These are phyloP conservation scores for Bifiguratus adelaidae DNA, from an alignment of 192 early-diverging fungal genomes.

Conservation along the genomic window DNA sequence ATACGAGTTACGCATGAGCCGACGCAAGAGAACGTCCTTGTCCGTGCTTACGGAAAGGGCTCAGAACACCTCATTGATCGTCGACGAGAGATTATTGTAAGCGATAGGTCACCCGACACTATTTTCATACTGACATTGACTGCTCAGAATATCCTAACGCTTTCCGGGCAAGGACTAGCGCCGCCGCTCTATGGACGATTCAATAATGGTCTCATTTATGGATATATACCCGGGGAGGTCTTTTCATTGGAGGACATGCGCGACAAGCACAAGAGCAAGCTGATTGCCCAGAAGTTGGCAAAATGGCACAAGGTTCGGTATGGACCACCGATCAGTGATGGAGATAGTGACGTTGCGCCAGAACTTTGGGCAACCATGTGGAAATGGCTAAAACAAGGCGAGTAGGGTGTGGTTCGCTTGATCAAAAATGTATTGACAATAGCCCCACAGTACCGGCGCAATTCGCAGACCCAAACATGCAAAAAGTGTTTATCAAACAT, in stretches of 20 bases:
- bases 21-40: slow-evolving; percentile 51
- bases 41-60: slow-evolving; percentile 83
- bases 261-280: slow-evolving; percentile 51
- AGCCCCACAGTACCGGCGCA: slow-evolving; percentile 37
- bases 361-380: slow-evolving; percentile 60
- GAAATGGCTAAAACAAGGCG: slow-evolving; percentile 61
- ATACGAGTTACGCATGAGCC: slow-evolving; percentile 57
- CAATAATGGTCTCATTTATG: slow-evolving; percentile 89
- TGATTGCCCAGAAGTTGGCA: slow-evolving; percentile 70
- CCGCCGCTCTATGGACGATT: slow-evolving; percentile 80
- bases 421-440: neutral
- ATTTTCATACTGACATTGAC: neutral
- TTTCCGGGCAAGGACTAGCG: slow-evolving; percentile 57
- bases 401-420: neutral
- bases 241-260: slow-evolving; percentile 68
- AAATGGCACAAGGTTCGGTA: slow-evolving; percentile 67
- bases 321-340: slow-evolving; percentile 13
- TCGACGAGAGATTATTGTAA: slow-evolving; percentile 76
- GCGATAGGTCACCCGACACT: slow-evolving; percentile 5
- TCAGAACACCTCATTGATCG: slow-evolving; percentile 85
- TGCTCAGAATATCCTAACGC: slow-evolving; percentile 65
- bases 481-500: slow-evolving; percentile 41
- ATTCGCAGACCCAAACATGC: slow-evolving; percentile 41
- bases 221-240: slow-evolving; percentile 67
- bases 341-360: slow-evolving; percentile 25